phyloP scores from a whole-genome alignment of 495 filamentous ascomycete genomes.

The Bacidia rubella region DNA sequence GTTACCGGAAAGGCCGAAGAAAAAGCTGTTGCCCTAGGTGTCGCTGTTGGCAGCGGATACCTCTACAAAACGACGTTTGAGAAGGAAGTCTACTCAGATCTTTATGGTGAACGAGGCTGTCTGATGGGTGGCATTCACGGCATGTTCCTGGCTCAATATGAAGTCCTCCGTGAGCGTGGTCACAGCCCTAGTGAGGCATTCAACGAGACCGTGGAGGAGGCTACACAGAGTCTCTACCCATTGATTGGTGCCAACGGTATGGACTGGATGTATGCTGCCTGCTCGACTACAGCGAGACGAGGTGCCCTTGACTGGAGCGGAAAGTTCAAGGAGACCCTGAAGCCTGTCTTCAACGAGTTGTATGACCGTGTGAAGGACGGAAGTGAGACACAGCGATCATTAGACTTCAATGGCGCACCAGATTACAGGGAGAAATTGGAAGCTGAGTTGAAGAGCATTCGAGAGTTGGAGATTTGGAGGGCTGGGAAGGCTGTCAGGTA shows the following conservation, averaged over 20 bases:
- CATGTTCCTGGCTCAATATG: slow-evolving; percentile 99
- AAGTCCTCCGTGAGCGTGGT: slow-evolving; percentile 96
- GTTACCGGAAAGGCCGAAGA: slow-evolving; percentile 97
- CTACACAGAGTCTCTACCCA: slow-evolving; percentile 93
- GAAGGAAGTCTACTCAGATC: slow-evolving; percentile 99
- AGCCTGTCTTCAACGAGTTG: slow-evolving; percentile 94
- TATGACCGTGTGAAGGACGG: slow-evolving; percentile 85
- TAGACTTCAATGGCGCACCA: slow-evolving; percentile 87
- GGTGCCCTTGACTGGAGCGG: slow-evolving; percentile 98
- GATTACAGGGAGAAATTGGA: slow-evolving; percentile 95
- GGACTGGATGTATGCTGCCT: slow-evolving; percentile 99
- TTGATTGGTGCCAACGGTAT: slow-evolving; percentile 93
- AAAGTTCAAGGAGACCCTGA: slow-evolving; percentile 87
- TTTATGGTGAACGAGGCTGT: slow-evolving; percentile 99
- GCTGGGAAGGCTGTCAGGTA: slow-evolving; percentile 91
- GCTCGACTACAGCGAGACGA: slow-evolving; percentile 95
- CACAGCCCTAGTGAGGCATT: slow-evolving; percentile 97
- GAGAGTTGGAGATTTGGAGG: slow-evolving; percentile 93
- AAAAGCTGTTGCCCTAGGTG: slow-evolving; percentile 92
- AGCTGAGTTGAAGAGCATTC: slow-evolving; percentile 92
- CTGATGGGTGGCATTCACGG: slow-evolving; percentile 99
- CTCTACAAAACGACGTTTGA: slow-evolving; percentile 99
- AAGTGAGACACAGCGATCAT: slow-evolving; percentile 79
- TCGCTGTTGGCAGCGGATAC: slow-evolving; percentile 91
- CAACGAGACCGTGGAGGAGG: slow-evolving; percentile 99